Evolutionary conservation across 306 rosid species (phyloP).

Genomic region (Cercis canadensis): DNA sequence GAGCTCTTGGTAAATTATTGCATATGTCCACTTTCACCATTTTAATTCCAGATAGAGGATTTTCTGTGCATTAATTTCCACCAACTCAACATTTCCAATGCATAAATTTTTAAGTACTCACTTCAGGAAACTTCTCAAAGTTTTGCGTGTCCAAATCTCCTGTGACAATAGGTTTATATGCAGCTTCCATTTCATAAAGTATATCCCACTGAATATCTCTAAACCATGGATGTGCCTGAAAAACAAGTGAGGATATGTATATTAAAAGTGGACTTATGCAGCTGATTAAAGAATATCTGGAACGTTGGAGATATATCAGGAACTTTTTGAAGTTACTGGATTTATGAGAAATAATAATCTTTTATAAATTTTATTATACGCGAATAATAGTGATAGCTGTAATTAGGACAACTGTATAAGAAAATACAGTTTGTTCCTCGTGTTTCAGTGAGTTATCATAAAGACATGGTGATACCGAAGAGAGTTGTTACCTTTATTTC

Average conservation of each 20-base stretch:
- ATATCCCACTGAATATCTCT: conserved; percentile 79
- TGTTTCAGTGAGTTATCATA: conserved; percentile 24
- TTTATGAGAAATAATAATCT: conserved; percentile 1
- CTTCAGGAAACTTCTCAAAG: conserved; percentile 97
- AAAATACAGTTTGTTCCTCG: neutral
- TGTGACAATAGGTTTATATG: conserved; percentile 78
- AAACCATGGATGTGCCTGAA: conserved; percentile 98
- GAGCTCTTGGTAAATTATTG: conserved; percentile 22
- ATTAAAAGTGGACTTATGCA: conserved; percentile 21
- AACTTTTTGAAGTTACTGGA: conserved; percentile 8
- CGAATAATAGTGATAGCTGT: conserved; percentile 18
- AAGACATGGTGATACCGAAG: conserved; percentile 21
- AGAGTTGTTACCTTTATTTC: conserved; percentile 82
- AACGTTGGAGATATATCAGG: conserved; percentile 19
- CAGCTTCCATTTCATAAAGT: conserved; percentile 95
- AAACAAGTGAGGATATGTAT: conserved; percentile 33
- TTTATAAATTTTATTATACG: neutral
- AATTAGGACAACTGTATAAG: conserved; percentile 26
- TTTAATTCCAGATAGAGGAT: neutral
- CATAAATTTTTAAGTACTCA: conserved; percentile 52
- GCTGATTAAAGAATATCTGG: conserved; percentile 13
- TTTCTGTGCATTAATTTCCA: conserved; percentile 6
- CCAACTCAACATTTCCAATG: conserved; percentile 10
- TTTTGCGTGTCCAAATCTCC: conserved; percentile 98
- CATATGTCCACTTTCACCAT: neutral